Evolutionary conservation across 345 rosid genomes (phyloP), one percentile per base, ranked within the genome.

Genomic region (Crucihimalaya himalaica): DNA sequence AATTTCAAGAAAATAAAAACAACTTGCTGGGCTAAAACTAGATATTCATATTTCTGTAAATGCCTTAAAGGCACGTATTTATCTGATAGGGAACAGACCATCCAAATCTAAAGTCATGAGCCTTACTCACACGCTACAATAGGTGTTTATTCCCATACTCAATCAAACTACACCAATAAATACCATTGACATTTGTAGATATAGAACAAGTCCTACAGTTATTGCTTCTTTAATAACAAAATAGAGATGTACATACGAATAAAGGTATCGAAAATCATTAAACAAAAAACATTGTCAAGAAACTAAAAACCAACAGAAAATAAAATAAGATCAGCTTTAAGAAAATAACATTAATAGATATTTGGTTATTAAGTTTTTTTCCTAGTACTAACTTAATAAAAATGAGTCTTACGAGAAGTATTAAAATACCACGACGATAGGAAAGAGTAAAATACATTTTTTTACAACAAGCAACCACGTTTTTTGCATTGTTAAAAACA

Each of bases 81-180:
- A 23, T 70, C 37, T 14, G 21, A 61, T 27, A 61, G 21, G 72
- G 27, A 69, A n/a, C 58, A 23, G 9, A 47, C 50, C 50, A 59
- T 71, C 77, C 54, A 53, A 53, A 53, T 63, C 76, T 54, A 53
- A 53, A 63, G 45, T 52, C 23, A 28, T 5, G 69, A 61, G 42
- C 32, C 47, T 16, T 27, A 15, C 47, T 45, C 20, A 16, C 50
- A 45, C 51, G 51, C 51, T 46, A 46, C 51, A n/a, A 16, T 46
- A 46, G 21, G 21, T 46, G 11, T 45, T 8, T 46, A 6, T 18
- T 18, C 21, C 50, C 50, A 45, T 45, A 28, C 40, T 14, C 46
- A 40, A 40, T 40, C 4, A 40, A 61, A 53, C 16, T 65, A 23
- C 25, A 58, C 29, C 55, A 64, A 34, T 55, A 32, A 73, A 11